Base-by-base conservation (phyloP, 441 rosid genomes). In the Flueggea neowawraea region DNA sequence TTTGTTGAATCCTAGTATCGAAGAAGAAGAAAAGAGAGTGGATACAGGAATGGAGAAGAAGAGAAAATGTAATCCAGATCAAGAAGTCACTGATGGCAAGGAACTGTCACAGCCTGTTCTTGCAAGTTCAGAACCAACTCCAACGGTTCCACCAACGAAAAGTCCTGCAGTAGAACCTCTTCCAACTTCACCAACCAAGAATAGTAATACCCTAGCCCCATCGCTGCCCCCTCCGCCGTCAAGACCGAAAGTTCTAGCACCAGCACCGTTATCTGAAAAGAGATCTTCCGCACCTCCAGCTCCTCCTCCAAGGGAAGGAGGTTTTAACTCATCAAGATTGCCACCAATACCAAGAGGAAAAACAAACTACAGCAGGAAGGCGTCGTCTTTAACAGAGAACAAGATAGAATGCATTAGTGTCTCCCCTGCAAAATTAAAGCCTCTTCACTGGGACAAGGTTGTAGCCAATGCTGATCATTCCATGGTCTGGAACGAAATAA, bases 371-470 rank as follows among this genome's bases (percentile, higher is more conserved):
- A 56, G 60, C 52, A 65, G 12, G 53, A 39, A 45, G 44, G 60
- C 60, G 32, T 53, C 16, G 48, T 33, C 70, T 16, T 57, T 80
- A 12, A 47, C 77, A 31, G 80, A 50, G 28, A 69, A 71, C 55
- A 69, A 58, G 71, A 31, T 64, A 31, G 48, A 55, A 58, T 66
- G 57, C 57, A 69, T 70, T 13, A 73, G 55, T 6, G 54, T 17
- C 58, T 80, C 69, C 10, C 75, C 62, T 55, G 58, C 72, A 68
- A 84, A 82, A 76, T 77, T 79, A 61, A 79, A 79, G 69, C 87
- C 94, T 36, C 68, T 84, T 76, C 87, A 82, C 57, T 82, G 94
- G 94, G 94, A 87, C 61, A 87, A 87, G 70, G 78, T 87, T 33
- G 58, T 65, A 51, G 75, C 80, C 13, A 64, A 78, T 63, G 68